Conservation (phyloP, 495 filamentous ascomycete species). For the Cairneyella variabilis region DNA sequence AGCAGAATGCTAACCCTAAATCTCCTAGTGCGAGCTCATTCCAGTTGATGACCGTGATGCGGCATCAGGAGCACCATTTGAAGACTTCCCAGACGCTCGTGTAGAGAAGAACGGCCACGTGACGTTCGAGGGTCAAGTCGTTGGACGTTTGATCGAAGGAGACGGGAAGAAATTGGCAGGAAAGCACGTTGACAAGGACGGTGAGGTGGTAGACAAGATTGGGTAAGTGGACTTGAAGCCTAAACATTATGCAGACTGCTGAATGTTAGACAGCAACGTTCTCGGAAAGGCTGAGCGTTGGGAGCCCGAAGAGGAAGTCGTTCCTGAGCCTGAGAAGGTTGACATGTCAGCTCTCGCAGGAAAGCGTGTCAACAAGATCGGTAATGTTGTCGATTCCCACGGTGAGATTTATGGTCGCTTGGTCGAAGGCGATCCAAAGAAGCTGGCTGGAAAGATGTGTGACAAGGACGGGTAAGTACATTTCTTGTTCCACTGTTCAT, state of each 20-base stretch:
- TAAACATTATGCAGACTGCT: too few relatives aligned
- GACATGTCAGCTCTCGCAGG: slow-evolving; percentile 46
- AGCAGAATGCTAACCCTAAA: too few relatives aligned
- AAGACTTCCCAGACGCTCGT: slow-evolving; percentile 64
- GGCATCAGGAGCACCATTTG: slow-evolving; percentile 65
- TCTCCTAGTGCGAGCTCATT: too few relatives aligned
- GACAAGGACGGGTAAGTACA: slow-evolving; percentile 68
- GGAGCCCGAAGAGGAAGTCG: slow-evolving; percentile 31
- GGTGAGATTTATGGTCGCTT: slow-evolving; percentile 77
- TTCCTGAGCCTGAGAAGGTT: slow-evolving; percentile 10
- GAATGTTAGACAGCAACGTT: too few relatives aligned
- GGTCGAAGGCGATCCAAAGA: slow-evolving; percentile 64
- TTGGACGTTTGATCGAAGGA: slow-evolving; percentile 73
- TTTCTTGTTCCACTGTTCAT: too few relatives aligned
- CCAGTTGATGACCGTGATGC: slow-evolving; percentile 67
- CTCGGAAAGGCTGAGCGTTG: slow-evolving; percentile 74
- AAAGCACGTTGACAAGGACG: slow-evolving; percentile 76
- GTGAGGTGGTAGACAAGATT: slow-evolving; percentile 75
- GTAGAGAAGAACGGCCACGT: slow-evolving; percentile 70
- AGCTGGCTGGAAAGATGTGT: slow-evolving; percentile 74
- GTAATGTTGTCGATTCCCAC: slow-evolving; percentile 69
- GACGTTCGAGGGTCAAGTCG: slow-evolving; percentile 61
- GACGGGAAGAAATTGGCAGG: slow-evolving; percentile 71
- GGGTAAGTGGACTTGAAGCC: too few relatives aligned
- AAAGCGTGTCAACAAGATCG: slow-evolving; percentile 62